Evolutionary conservation across 192 early-diverging fungal genomes (phyloP).

Genomic region (Phycomyces blakesleeanus): DNA sequence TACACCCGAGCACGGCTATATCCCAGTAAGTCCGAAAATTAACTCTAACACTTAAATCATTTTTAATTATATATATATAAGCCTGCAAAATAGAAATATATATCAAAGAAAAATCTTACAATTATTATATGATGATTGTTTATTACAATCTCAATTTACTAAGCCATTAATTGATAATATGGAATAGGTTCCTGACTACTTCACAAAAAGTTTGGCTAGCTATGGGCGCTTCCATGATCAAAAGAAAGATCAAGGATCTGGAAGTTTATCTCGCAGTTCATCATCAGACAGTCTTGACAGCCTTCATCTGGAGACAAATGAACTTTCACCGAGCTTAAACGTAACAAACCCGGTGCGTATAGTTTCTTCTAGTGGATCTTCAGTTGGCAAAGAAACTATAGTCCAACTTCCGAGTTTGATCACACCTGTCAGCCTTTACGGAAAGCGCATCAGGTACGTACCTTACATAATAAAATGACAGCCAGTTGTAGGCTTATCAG

Average conservation of each 20-base stretch:
- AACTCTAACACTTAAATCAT: no score
- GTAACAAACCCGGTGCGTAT: conserved; percentile 19
- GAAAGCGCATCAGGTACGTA: conserved; percentile 74
- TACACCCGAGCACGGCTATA: conserved; percentile 63
- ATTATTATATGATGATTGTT: no score
- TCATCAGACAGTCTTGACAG: conserved; percentile 27
- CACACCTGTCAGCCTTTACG: conserved; percentile 84
- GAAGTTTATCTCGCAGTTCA: conserved; percentile 15
- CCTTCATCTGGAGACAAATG: conserved; percentile 27
- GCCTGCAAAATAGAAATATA: no score
- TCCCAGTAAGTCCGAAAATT: conserved; percentile 44
- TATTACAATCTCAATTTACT: no score
- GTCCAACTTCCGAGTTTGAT: conserved; percentile 52
- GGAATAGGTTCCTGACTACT: conserved; percentile 66
- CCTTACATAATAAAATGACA: neutral
- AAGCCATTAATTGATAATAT: no score
- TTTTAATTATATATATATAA: no score
- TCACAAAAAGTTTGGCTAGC: conserved; percentile 69
- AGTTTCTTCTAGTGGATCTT: conserved; percentile 8
- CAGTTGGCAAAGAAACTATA: conserved; percentile 1
- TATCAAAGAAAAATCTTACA: no score
- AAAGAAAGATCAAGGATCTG: conserved; percentile 14
- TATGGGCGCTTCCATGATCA: conserved; percentile 85
- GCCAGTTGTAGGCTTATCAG: neutral
- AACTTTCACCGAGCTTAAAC: neutral